Conservation (phyloP, 306 rosid species). For the Malus orientalis region DNA sequence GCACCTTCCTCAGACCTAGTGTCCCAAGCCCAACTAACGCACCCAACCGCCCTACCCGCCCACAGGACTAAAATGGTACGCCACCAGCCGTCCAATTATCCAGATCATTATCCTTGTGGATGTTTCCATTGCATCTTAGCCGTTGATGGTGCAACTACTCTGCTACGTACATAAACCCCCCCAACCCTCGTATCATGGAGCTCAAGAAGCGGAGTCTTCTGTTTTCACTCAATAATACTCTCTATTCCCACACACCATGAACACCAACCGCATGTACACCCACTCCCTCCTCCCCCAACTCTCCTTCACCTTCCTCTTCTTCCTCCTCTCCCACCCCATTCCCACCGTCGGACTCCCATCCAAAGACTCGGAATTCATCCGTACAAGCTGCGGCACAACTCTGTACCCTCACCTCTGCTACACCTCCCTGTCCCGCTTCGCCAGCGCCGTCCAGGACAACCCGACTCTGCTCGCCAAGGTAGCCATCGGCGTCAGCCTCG, state of each 20-base stretch:
- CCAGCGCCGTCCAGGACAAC: constrained; percentile 58
- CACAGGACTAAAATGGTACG: neutral
- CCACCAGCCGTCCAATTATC: neutral
- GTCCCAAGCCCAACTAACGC: neutral
- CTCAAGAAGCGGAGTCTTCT: neutral
- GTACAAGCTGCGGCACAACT: constrained; percentile 60
- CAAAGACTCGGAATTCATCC: constrained; percentile 55
- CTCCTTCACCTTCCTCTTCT: neutral
- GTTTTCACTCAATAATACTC: neutral
- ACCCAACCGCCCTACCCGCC: neutral
- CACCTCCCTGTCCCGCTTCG: constrained; percentile 74
- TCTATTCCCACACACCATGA: neutral
- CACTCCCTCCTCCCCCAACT: neutral
- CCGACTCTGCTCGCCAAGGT: constrained; percentile 76
- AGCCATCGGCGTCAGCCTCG: constrained; percentile 62
- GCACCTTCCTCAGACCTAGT: neutral
- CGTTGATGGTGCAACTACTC: neutral
- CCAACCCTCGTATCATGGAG: neutral
- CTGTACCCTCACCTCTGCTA: constrained; percentile 86
- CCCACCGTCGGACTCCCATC: constrained; percentile 4
- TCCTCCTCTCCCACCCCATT: neutral
- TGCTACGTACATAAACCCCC: neutral
- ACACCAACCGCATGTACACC: neutral
- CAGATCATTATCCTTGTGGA: neutral
- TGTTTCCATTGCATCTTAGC: neutral